Percentiles rank a stretch among this genome's conserved stretches.
phyloP scores from a whole-genome alignment of 352 stramenopile genomes.

The Pythium apleroticum region DNA sequence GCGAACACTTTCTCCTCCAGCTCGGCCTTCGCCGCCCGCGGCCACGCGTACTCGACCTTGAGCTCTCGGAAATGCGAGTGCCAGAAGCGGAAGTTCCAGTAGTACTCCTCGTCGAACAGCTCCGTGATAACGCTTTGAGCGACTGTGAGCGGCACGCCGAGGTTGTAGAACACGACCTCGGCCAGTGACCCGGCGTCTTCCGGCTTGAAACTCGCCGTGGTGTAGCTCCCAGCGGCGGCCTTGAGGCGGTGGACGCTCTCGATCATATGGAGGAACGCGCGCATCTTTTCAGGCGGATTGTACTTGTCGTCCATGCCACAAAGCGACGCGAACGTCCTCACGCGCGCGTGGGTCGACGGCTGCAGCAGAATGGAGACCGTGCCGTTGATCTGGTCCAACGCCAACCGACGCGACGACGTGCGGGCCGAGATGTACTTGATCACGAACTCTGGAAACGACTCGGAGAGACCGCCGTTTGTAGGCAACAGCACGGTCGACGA shows the following conservation, averaged over 20 bases:
- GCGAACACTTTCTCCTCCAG: constrained; percentile 50
- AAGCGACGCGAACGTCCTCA: constrained; percentile 60
- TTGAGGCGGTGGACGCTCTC: constrained; percentile 67
- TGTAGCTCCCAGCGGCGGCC: constrained; percentile 13
- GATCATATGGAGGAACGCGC: constrained; percentile 65
- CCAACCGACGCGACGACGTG: constrained; percentile 43
- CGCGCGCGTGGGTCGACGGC: constrained; percentile 44
- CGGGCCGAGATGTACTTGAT: constrained; percentile 54
- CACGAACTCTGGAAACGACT: constrained; percentile 75
- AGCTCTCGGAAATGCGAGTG: constrained; percentile 59
- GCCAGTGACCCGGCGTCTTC: constrained; percentile 24
- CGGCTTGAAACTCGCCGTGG: constrained; percentile 10
- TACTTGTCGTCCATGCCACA: constrained; percentile 59
- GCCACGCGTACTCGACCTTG: constrained; percentile 52
- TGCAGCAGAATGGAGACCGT: constrained; percentile 56
- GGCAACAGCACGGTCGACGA: constrained; percentile 4
- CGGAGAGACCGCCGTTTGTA: constrained; percentile 30
- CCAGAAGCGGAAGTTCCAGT: constrained; percentile 83
- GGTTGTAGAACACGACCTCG: constrained; percentile 72
- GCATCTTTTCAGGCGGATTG: constrained; percentile 68
- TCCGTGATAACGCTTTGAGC: constrained; percentile 57
- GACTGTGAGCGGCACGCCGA: constrained; percentile 55
- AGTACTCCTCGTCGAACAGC: constrained; percentile 74
- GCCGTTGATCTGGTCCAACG: constrained; percentile 59
- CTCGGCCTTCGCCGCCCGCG: constrained; percentile 41